Evolutionary conservation across 495 filamentous ascomycete genomes (phyloP), one percentile per base, ranked within the genome.

Genomic region (Aspergillus ostianus): DNA sequence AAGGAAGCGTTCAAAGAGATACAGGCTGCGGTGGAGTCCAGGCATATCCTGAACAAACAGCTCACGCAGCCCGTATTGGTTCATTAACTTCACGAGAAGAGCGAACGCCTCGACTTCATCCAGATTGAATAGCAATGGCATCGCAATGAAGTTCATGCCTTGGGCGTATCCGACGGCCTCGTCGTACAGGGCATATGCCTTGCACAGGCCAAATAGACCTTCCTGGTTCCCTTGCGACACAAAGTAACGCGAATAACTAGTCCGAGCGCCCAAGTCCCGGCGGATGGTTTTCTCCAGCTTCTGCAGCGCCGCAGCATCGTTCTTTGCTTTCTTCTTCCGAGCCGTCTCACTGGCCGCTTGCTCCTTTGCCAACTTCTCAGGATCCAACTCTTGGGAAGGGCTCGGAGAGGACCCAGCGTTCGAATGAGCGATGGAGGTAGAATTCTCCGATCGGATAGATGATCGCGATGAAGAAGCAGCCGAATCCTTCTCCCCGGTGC

Each of bases 61-160:
- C 57, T 96, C 90, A 49, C 94, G 89, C 12, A 99, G 80, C 53
- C 90, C 85, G 69, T 98, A 98, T 59, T 97, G 90, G 71, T 95
- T 95, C 94, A 99, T 99, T 51, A 99, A 76, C 60, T 90, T 87
- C 12, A 97, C 91, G 21, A 99, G 83, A 47, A 99, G 82, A 64
- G 90, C 90, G 67, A 99, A 99, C 0, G 94, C 93, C 75, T 99
- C 94, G 63, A 93, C 92, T 74, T 97, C 95, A 4, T 93, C 90
- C 93, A 97, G 90, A 69, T 97, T 98, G 73, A 99, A 96, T 6
- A 99, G 81, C 30, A 99, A 72, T n/a, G 95, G 94, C 89, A 97
- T 98, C 18, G 88, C 89, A 54, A 99, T 85, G 68, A 99, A 99
- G 62, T 97, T 99, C 90, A 99, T 98, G 60, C 94, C 94, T 70